Conservation (phyloP, 441 rosid species). For the Corymbia citriodora region DNA sequence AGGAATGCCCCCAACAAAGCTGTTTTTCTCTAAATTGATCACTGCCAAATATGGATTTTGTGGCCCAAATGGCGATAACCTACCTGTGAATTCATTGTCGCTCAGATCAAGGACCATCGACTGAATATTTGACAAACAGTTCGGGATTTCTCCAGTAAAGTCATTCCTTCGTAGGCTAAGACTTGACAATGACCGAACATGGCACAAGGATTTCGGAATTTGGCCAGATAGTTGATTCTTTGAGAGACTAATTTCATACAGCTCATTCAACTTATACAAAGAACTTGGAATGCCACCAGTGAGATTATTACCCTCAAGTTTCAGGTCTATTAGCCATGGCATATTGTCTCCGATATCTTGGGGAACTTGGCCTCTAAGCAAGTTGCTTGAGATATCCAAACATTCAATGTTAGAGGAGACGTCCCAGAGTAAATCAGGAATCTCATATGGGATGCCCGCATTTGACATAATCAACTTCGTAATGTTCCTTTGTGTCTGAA, state of each 20-base stretch:
- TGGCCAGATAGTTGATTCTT: too few relatives aligned
- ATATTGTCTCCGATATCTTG: slow-evolving; percentile 22
- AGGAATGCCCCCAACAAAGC: background rate
- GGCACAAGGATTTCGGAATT: background rate
- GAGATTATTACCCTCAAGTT: slow-evolving; percentile 35
- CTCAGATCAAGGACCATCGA: background rate
- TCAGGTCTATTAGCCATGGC: background rate
- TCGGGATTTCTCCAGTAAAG: background rate
- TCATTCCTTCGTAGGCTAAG: background rate
- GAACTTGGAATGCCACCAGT: background rate
- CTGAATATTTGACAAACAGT: background rate
- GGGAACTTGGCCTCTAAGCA: too few relatives aligned
- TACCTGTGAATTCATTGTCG: background rate
- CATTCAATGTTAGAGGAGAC: too few relatives aligned
- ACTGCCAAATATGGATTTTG: too few relatives aligned
- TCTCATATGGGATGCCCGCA: too few relatives aligned
- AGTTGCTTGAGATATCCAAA: too few relatives aligned
- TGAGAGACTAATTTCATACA: too few relatives aligned
- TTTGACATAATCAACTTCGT: background rate
- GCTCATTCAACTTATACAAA: too few relatives aligned
- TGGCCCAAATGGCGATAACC: background rate
- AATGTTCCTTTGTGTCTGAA: too few relatives aligned
- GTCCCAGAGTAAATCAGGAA: too few relatives aligned
- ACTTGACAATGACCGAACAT: too few relatives aligned
- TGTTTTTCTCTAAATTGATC: background rate